Percentiles rank a stretch among this genome's conserved stretches.
Evolutionary conservation across 129 eudicot species (phyloP).

Genomic region (Arctium minus): DNA sequence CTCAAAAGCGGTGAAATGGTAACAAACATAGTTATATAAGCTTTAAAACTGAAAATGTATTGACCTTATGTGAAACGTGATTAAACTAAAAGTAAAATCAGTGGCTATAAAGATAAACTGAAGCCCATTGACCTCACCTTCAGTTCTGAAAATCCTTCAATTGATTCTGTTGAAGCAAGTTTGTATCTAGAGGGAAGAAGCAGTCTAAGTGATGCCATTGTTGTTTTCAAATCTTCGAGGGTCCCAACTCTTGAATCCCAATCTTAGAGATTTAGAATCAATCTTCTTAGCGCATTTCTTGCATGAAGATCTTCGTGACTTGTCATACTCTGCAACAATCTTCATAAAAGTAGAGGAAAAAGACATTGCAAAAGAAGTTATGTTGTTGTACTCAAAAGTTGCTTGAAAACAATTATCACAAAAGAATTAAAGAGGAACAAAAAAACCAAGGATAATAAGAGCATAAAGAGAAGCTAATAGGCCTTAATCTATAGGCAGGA

Average conservation of each 20-base stretch:
- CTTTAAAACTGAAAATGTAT: not conserved
- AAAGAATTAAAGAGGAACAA: not conserved
- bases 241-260: conserved; percentile 58
- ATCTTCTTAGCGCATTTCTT: conserved; percentile 61
- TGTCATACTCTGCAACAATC: conserved; percentile 88
- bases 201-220: conserved; percentile 88
- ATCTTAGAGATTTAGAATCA: conserved; percentile 41
- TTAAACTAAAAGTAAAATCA: conserved; percentile 1
- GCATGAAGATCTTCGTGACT: conserved; percentile 78
- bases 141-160: conserved; percentile 65
- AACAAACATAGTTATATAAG: not conserved
- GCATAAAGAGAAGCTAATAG: not conserved
- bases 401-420: not conserved
- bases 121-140: conserved; percentile 42
- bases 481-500: not conserved
- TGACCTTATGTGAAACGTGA: not conserved
- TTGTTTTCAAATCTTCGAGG: conserved; percentile 69
- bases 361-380: conserved; percentile 23
- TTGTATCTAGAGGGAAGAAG: conserved; percentile 38
- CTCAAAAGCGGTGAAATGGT: not conserved
- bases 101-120: not conserved
- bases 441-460: not conserved
- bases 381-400: not conserved
- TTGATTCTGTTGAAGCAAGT: conserved; percentile 37
- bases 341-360: conserved; percentile 24